Conservation (phyloP, 2,329 filamentous ascomycete genomes). For the Dactylella cylindrospora region DNA sequence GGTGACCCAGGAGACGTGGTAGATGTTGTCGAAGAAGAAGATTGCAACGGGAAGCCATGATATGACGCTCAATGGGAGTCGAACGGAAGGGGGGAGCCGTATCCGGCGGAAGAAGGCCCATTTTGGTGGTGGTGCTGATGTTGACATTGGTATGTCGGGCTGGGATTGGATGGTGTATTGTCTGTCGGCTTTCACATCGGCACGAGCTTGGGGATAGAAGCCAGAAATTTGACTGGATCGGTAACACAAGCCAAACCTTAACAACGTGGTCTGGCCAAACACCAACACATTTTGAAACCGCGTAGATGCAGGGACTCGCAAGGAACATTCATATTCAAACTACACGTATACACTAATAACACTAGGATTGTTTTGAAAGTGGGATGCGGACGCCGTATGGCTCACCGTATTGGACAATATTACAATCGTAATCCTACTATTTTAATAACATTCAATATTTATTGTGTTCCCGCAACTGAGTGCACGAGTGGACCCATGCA, state of each 20-base stretch:
- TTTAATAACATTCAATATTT: no score
- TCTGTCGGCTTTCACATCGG: no score
- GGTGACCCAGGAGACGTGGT: conserved; percentile 61
- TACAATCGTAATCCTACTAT: no score
- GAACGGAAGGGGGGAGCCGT: conserved; percentile 8
- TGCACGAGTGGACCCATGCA: no score
- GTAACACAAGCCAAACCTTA: conserved; percentile 23
- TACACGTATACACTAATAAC: background rate
- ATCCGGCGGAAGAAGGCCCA: conserved; percentile 2
- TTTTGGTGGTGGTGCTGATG: conserved; percentile 10
- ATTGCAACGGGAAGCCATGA: conserved; percentile 66
- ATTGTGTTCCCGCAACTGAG: background rate
- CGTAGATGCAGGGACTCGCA: background rate
- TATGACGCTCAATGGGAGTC: conserved; percentile 57
- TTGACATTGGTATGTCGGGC: conserved; percentile 7
- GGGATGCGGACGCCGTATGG: background rate
- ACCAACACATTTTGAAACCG: conserved; percentile 15
- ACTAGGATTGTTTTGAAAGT: background rate
- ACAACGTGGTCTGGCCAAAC: conserved; percentile 7
- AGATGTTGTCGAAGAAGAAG: conserved; percentile 64
- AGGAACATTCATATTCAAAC: background rate
- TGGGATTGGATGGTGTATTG: background rate
- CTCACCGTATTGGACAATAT: conserved; percentile 3
- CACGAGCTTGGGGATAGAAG: no score
- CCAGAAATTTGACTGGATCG: no score